Evolutionary conservation across 2,329 filamentous ascomycete genomes (phyloP), one percentile per base, ranked within the genome.

Genomic region (Huntiella moniliformis): DNA sequence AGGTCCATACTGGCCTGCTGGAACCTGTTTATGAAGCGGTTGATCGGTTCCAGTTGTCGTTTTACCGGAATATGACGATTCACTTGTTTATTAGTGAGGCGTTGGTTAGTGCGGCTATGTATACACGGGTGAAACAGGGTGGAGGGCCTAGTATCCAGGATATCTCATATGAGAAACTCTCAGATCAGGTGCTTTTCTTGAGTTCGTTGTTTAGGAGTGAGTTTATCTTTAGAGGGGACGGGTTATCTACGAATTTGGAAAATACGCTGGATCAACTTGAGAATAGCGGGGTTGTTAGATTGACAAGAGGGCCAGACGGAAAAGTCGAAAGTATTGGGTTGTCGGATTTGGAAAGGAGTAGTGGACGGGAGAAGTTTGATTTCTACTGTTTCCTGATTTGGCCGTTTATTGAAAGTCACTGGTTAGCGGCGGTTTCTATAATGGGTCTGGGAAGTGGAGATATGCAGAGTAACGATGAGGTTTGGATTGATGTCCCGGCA

Each of bases 61-160:
- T 98, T 61, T 98, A 98, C 63, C 79, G 91, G 44, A 98, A 98
- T 61, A 96, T 96, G 91, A 95, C 88, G 0, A 98, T 98, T 51
- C 91, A 98, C 58, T 72, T 98, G 4, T 98, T 98, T 60, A 91
- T 98, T 48, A 81, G 85, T 2, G 87, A 96, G 58, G 82, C 88
- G 0, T 68, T 98, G 4, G 84, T 96, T 16, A 91, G 84, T 51
- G 84, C 79, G 4, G 82, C 82, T 22, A 79, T 98, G 69, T 98
- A 98, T 60, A 91, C 79, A 0, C 74, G 76, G 38, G 82, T 96
- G 46, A 98, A 98, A 61, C 77, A 77, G 51, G 91, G 91, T 12
- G 88, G 88, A n/a, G 84, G 82, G 0, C 81, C 83, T 0, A 68
- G 77, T 3, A 74, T 81, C 53, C 85, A 96, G 57, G 74, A 81